A percentile compares a stretch with the other conserved stretches of the same genome.
Conservation (phyloP, 2,329 filamentous ascomycete genomes). For the Verticillium nubilum region DNA sequence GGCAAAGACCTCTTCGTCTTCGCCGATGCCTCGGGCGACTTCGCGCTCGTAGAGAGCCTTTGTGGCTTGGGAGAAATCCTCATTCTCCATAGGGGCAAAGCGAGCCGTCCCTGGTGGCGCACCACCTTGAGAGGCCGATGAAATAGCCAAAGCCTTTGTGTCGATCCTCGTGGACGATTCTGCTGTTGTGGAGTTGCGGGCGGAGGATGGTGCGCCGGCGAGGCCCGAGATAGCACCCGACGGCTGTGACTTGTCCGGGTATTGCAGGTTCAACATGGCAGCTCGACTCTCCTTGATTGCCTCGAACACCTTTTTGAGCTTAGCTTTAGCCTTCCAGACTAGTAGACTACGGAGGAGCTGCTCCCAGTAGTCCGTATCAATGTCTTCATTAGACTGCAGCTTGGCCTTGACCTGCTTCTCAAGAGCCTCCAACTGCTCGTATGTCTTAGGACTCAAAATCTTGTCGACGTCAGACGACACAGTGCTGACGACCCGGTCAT, state of each 20-base stretch:
- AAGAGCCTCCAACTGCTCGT: constrained; percentile 78
- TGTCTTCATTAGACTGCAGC: constrained; percentile 79
- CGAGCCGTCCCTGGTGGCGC: constrained; percentile 55
- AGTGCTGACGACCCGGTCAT: constrained; percentile 72
- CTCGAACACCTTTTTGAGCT: constrained; percentile 71
- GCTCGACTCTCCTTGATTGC: constrained; percentile 63
- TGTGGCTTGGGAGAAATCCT: constrained; percentile 81
- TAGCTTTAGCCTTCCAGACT: constrained; percentile 89
- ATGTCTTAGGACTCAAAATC: constrained; percentile 77
- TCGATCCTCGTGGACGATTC: background rate
- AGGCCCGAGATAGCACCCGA: background rate
- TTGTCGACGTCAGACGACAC: constrained; percentile 86
- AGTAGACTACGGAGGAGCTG: constrained; percentile 78
- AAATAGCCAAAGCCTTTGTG: background rate
- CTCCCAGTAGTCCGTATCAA: constrained; percentile 98
- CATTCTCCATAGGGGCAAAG: constrained; percentile 63
- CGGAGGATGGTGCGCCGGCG: background rate
- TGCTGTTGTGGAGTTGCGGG: background rate
- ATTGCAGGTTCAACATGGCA: constrained; percentile 53
- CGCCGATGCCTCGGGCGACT: constrained; percentile 81
- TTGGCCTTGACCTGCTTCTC: constrained; percentile 86
- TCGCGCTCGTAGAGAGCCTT: constrained; percentile 89
- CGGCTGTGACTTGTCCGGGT: constrained; percentile 58
- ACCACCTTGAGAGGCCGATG: background rate
- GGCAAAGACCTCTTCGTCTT: constrained; percentile 94